Evolutionary conservation across 371 early-diverging fungal species (phyloP).

Genomic region (Mortierella polycephala): DNA sequence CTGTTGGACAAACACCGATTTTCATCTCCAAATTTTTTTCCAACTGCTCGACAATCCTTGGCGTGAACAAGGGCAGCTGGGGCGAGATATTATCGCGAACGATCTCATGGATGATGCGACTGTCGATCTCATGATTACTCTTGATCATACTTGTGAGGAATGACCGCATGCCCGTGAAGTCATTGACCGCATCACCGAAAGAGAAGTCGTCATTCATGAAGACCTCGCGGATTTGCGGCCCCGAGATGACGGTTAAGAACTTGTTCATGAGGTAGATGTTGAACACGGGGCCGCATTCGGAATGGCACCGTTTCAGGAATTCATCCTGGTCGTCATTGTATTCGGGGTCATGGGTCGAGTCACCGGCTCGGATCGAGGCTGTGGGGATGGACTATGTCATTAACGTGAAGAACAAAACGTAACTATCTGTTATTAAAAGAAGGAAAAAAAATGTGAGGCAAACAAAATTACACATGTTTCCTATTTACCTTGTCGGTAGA

Average conservation of each 20-base stretch:
- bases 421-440: neutral
- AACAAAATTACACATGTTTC: neutral
- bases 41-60: conserved; percentile 26
- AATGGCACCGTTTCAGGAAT: conserved; percentile 24
- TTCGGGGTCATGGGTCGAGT: conserved; percentile 27
- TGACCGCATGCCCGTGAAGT: conserved; percentile 16
- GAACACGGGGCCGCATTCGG: conserved; percentile 14
- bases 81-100: conserved; percentile 30
- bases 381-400: conserved; percentile 19
- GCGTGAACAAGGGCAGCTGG: conserved; percentile 21
- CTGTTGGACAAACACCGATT: conserved; percentile 6
- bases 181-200: conserved; percentile 15
- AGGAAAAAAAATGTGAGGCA: neutral
- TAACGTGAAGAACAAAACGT: neutral
- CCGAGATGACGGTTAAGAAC: conserved; percentile 25
- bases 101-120: conserved; percentile 15
- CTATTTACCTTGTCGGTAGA: conserved; percentile 25
- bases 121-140: conserved; percentile 25
- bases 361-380: conserved; percentile 21
- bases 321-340: conserved; percentile 29
- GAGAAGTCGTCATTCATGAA: conserved; percentile 29
- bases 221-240: conserved; percentile 33
- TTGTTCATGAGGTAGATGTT: conserved; percentile 11
- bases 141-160: conserved; percentile 24
- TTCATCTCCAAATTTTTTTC: conserved; percentile 16